Evolutionary conservation across 2,329 filamentous ascomycete genomes (phyloP).

Genomic region (Phialophora expanda): DNA sequence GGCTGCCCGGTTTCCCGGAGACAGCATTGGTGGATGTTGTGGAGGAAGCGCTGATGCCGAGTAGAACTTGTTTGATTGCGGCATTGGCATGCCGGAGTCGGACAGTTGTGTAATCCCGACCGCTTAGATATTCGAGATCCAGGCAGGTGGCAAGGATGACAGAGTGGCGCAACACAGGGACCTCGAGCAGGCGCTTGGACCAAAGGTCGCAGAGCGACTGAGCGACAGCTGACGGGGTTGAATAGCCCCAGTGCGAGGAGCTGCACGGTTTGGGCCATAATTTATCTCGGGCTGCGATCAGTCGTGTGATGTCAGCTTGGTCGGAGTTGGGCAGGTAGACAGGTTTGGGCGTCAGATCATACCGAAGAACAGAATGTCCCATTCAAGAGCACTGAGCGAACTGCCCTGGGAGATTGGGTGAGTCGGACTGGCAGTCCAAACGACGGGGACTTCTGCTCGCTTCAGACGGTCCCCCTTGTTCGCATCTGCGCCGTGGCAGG

Average conservation of each 20-base stretch:
- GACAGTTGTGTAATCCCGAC: slow-evolving; percentile 2
- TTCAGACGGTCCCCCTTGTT: neutral
- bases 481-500: neutral
- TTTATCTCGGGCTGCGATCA: neutral
- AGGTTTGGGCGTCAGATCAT: neutral
- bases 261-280: neutral
- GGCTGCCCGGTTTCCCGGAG: neutral
- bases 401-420: neutral
- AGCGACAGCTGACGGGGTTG: neutral
- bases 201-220: neutral
- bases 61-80: neutral
- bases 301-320: neutral
- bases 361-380: slow-evolving; percentile 10
- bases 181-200: neutral
- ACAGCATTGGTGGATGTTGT: neutral
- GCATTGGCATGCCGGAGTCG: slow-evolving; percentile 5
- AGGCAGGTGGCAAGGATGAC: slow-evolving; percentile 2
- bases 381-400: neutral
- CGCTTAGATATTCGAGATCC: slow-evolving; percentile 5
- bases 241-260: neutral
- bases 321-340: neutral
- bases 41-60: neutral
- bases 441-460: neutral
- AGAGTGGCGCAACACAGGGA: neutral
- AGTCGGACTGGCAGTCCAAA: neutral